These are phyloP conservation scores for Luvunga scandens DNA, from an alignment of 345 rosid genomes.

Conservation along the genomic window DNA sequence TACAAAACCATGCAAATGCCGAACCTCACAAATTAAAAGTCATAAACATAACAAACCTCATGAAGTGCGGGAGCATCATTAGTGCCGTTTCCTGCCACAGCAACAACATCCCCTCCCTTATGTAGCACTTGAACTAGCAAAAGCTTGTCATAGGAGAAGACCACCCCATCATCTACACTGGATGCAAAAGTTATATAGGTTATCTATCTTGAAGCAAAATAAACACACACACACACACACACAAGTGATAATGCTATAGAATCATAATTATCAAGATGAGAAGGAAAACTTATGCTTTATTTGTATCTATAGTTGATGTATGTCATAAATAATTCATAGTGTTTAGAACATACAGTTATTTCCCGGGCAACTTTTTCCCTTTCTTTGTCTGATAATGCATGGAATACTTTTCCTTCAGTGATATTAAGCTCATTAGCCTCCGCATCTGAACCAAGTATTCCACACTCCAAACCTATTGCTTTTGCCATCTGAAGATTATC, in stretches of 20 bases:
- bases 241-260: background rate
- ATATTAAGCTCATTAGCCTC: constrained; percentile 53
- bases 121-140: constrained; percentile 94
- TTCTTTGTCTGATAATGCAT: constrained; percentile 72
- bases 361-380: constrained; percentile 73
- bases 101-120: constrained; percentile 93
- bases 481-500: constrained; percentile 95
- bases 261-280: constrained; percentile 6
- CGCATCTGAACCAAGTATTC: constrained; percentile 66
- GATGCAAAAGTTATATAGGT: constrained; percentile 7
- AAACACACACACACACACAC: background rate
- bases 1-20: background rate
- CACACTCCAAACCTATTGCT: constrained; percentile 96
- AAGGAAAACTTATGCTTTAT: background rate
- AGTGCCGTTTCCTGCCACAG: constrained; percentile 99
- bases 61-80: constrained; percentile 99
- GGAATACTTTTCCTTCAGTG: constrained; percentile 90
- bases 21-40: background rate
- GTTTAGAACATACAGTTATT: constrained; percentile 58
- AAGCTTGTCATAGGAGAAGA: constrained; percentile 93
- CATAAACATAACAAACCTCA: constrained; percentile 57
- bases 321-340: background rate
- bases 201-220: background rate
- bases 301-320: background rate
- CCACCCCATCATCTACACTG: constrained; percentile 90